Base-by-base conservation (phyloP, 1,284 basidiomycete genomes). In the Bjerkandera adusta region DNA sequence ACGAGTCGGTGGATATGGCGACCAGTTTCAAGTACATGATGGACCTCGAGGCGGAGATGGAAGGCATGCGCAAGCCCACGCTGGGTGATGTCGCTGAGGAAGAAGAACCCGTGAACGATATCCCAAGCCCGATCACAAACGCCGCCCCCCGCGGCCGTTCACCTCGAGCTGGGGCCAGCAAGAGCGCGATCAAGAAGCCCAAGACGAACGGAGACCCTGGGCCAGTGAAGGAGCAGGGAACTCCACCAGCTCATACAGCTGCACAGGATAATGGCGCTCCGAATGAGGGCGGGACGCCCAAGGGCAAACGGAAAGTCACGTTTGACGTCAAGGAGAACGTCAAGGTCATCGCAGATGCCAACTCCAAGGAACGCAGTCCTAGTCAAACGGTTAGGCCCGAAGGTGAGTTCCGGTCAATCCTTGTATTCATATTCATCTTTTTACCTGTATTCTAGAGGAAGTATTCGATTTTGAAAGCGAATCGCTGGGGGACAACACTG, bases 281-380 rank as follows among this genome's bases (percentile, higher is more conserved):
- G n/a, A 48, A 48, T 26, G 47, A 47, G n/a, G 39, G 29, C 5
- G 42, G 46, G 12, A 45, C 47, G 16, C 50, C 41, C 18, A 85
- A 80, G 58, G 75, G 72, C 30, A 84, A 80, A 59, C 70, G 81
- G 47, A 85, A 81, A 60, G 85, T 89, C 16, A 87, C 84, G 7
- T 89, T 89, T 56, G 77, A 87, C 53, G 75, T 85, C 40, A 68
- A 81, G 58, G 74, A 81, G 13, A 77, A 72, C 33, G 71, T 76
- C 7, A 63, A 72, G 22, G 70, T 74, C 36, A 76, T 76, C 45
- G 70, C 73, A 36, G 57, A 64, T 30, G 66, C 68, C 36, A 56
- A 64, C 10, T 63, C 61, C 36, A 55, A 57, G 30, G 64, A 62
- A 45, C 29, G 26, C 58, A 63, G 45, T 65, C 62, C 48, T 57